These are phyloP conservation scores for Nymphaea colorata DNA, from an alignment of 164 flowering plant species.

Conservation along the genomic window DNA sequence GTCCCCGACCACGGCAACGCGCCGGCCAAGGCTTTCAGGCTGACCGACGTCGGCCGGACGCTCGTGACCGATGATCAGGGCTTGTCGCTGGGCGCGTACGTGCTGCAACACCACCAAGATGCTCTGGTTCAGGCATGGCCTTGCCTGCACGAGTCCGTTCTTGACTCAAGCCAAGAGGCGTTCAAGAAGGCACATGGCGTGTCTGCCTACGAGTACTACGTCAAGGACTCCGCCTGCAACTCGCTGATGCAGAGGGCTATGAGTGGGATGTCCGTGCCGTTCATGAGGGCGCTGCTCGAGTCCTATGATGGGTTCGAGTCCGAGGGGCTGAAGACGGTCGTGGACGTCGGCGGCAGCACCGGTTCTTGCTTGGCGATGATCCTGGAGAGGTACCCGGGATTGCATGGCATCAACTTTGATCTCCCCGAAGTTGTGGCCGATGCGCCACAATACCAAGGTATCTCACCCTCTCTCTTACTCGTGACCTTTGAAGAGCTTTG, in stretches of 20 bases:
- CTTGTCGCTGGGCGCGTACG: conserved; percentile 49
- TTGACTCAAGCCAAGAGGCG: conserved; percentile 40
- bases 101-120: conserved; percentile 73
- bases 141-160: conserved; percentile 42
- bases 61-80: conserved; percentile 50
- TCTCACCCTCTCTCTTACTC: not conserved
- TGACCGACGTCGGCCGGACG: conserved; percentile 46
- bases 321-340: conserved; percentile 29
- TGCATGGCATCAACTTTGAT: conserved; percentile 69
- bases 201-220: conserved; percentile 47
- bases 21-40: conserved; percentile 32
- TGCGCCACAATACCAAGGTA: conserved; percentile 48
- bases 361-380: conserved; percentile 74
- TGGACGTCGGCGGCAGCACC: conserved; percentile 77
- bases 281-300: conserved; percentile 51
- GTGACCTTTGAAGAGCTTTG: not conserved
- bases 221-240: conserved; percentile 53
- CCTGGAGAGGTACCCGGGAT: conserved; percentile 18
- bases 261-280: conserved; percentile 71
- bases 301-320: conserved; percentile 66
- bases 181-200: conserved; percentile 47
- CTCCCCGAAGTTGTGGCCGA: conserved; percentile 64
- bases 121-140: conserved; percentile 56
- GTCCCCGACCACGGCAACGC: conserved; percentile 14
- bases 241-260: conserved; percentile 64